Base-by-base conservation (phyloP, 768 basidiomycete genomes). In the Chalciporus chontae region DNA sequence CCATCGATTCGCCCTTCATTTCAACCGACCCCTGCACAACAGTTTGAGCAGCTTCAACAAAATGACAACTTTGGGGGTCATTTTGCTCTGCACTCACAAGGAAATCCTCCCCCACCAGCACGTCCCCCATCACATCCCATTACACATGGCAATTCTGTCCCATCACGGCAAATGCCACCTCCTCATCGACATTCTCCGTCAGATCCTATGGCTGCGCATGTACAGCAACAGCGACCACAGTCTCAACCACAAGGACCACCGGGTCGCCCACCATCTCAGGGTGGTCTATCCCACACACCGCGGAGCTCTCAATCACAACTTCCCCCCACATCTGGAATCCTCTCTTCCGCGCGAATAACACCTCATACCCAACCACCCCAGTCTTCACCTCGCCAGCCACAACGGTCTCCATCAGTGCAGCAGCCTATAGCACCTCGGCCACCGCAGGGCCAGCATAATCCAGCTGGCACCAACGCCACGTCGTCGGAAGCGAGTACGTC, bases 21-120 rank as follows among this genome's bases (percentile, higher is more conserved):
- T 57, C 75, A 75, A 24, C 61, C 75, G 11, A 85, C 84, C 0
- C 83, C 85, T 2, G 81, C 83, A 3, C 85, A 88, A 59, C 78
- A 80, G 48, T 75, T 77, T 52, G 79, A 79, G 48, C 75, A 81
- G 58, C 80, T 83, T 73, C 75, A 73, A 52, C 68, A 71, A 54
- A 54, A 53, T 47, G 68, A 72, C 41, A 60, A 51, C 31, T 76
- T 69, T 48, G 40, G 53, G 29, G 26, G 57, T 47, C 65, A 68
- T 55, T 75, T 73, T 45, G 64, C 64, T 19, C 61, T 68, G 38
- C 69, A 57, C 26, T 48, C 64, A 6, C 73, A 73, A 64, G 67
- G 52, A 64, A 75, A 61, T 63, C 69, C 64, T 60, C 68, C 64
- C 5, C 73, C 66, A 8, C 73, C 64, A 47, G 58, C 73, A 31